Percentiles rank a stretch among this genome's conserved stretches.
Evolutionary conservation across 208 protist genomes (phyloP).

Genomic region (Jaenimonas drosophilae): DNA sequence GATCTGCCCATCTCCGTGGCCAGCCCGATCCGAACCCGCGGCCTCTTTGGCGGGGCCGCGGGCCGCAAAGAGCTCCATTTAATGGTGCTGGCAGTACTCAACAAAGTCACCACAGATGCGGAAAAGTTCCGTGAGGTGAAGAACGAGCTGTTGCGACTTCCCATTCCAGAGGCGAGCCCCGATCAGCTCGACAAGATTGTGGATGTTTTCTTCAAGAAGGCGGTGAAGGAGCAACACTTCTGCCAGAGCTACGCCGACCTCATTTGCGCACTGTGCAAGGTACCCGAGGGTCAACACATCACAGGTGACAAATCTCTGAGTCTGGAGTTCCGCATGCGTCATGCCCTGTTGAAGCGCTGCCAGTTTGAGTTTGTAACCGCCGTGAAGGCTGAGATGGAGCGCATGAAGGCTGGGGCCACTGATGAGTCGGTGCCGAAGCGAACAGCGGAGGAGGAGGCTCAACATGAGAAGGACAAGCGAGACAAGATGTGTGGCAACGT

Average conservation of each 20-base stretch:
- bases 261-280: slow-evolving; percentile 43
- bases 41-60: slow-evolving; percentile 67
- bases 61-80: slow-evolving; percentile 65
- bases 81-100: slow-evolving; percentile 72
- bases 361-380: slow-evolving; percentile 36
- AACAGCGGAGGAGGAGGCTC: slow-evolving; percentile 11
- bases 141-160: slow-evolving; percentile 75
- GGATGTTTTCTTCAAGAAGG: slow-evolving; percentile 72
- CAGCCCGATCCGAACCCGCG: slow-evolving; percentile 27
- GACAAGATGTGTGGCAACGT: slow-evolving; percentile 65
- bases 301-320: slow-evolving; percentile 42
- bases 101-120: slow-evolving; percentile 72
- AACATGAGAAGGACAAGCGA: slow-evolving; percentile 35
- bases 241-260: slow-evolving; percentile 64
- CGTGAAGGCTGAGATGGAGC: no score
- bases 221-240: slow-evolving; percentile 67
- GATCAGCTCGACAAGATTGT: slow-evolving; percentile 62
- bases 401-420: background rate
- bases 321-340: slow-evolving; percentile 61
- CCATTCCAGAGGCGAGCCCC: slow-evolving; percentile 67
- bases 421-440: background rate
- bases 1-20: slow-evolving; percentile 55
- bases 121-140: slow-evolving; percentile 74
- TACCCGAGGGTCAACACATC: slow-evolving; percentile 37
- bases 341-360: slow-evolving; percentile 55